A percentile compares a stretch with the other conserved stretches of the same genome.
Evolutionary conservation across 768 basidiomycete species (phyloP).

Genomic region (Zangia roseola): DNA sequence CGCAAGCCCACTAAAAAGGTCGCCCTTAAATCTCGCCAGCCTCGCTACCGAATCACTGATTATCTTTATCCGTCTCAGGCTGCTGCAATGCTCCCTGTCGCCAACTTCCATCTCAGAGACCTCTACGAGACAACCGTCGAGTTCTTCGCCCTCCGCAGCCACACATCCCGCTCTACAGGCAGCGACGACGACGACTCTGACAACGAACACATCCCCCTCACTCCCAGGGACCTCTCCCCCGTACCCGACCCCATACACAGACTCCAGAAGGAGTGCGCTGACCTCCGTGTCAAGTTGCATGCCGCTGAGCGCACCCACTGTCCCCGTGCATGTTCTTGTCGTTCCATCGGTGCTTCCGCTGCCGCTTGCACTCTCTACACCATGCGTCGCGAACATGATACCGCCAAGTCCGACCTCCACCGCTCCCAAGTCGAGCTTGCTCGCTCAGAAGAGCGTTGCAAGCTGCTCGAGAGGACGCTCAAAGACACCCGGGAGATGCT

Average conservation of each 20-base stretch:
- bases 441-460: conserved; percentile 61
- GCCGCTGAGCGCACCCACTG: conserved; percentile 36
- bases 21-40: not conserved
- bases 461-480: conserved; percentile 59
- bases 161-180: conserved; percentile 24
- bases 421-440: conserved; percentile 52
- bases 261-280: conserved; percentile 40
- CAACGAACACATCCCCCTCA: conserved; percentile 25
- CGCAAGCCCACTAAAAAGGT: conserved; percentile 22
- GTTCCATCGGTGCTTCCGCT: conserved; percentile 37
- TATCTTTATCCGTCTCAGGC: conserved; percentile 36
- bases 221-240: conserved; percentile 35
- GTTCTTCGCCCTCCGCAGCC: conserved; percentile 51
- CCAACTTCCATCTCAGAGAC: conserved; percentile 45
- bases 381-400: conserved; percentile 55
- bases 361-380: conserved; percentile 41
- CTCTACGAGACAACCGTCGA: conserved; percentile 58
- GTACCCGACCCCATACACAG: conserved; percentile 40
- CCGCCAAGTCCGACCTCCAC: conserved; percentile 52
- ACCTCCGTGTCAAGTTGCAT: conserved; percentile 44
- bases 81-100: conserved; percentile 43
- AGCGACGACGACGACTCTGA: conserved; percentile 29
- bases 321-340: conserved; percentile 31
- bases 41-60: conserved; percentile 32
- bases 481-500: conserved; percentile 63